A percentile compares a stretch with the other conserved stretches of the same genome.
Conservation (phyloP, 2,329 filamentous ascomycete genomes). For the Calonectria hongkongensis region DNA sequence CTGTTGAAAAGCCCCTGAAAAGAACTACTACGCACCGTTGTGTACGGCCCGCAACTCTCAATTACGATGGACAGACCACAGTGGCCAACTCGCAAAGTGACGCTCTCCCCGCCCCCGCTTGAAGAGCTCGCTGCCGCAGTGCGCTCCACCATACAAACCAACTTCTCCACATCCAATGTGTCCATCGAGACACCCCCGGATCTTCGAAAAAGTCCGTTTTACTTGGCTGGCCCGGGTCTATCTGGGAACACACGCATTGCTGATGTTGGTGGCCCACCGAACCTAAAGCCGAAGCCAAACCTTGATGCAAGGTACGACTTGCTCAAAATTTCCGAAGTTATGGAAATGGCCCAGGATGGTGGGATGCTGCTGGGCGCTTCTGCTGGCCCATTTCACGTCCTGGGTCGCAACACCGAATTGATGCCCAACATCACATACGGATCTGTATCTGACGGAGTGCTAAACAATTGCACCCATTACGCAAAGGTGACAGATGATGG, state of each 20-base stretch:
- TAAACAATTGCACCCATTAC: slow-evolving; percentile 55
- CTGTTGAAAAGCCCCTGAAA: neutral
- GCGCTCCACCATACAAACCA: slow-evolving; percentile 43
- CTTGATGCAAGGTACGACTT: slow-evolving; percentile 60
- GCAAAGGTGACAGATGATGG: slow-evolving; percentile 51
- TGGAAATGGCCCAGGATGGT: slow-evolving; percentile 58
- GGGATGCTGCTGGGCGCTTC: slow-evolving; percentile 64
- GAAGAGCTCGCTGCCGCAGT: slow-evolving; percentile 52
- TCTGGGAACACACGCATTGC: slow-evolving; percentile 62
- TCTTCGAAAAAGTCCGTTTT: slow-evolving; percentile 60
- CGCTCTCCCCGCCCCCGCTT: slow-evolving; percentile 53
- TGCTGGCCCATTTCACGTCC: slow-evolving; percentile 64
- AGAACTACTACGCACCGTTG: neutral
- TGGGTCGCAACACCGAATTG: slow-evolving; percentile 66
- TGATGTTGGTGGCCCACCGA: slow-evolving; percentile 66
- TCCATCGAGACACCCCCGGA: slow-evolving; percentile 59
- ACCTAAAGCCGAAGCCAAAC: slow-evolving; percentile 61
- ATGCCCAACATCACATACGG: slow-evolving; percentile 61
- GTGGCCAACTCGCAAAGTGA: slow-evolving; percentile 31
- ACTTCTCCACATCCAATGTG: slow-evolving; percentile 51
- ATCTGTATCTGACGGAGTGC: slow-evolving; percentile 44
- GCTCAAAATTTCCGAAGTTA: slow-evolving; percentile 55
- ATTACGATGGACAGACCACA: slow-evolving; percentile 12
- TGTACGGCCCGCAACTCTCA: neutral
- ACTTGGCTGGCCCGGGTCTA: slow-evolving; percentile 62